These are phyloP conservation scores for Dactylorhiza incarnata DNA, from an alignment of 106 monocot species.

Conservation along the genomic window DNA sequence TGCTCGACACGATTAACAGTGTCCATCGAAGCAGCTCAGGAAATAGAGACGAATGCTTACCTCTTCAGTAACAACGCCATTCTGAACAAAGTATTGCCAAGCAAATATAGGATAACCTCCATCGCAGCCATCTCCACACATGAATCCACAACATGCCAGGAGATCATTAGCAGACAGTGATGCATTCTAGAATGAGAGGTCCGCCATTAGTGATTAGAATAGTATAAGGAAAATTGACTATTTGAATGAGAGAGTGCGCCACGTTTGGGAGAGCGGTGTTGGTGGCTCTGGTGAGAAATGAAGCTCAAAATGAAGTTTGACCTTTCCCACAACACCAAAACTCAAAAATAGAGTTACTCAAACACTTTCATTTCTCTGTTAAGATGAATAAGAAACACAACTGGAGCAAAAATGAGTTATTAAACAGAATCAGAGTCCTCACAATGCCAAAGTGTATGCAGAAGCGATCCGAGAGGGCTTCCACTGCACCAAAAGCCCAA, in stretches of 20 bases:
- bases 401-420: neutral
- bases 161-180: slow-evolving; percentile 90
- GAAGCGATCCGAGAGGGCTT: slow-evolving; percentile 80
- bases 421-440: neutral
- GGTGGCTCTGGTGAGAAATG: no score
- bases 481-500: slow-evolving; percentile 98
- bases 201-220: neutral
- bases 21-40: neutral
- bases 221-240: neutral
- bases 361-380: no score
- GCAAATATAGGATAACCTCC: slow-evolving; percentile 88
- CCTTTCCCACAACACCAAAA: no score
- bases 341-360: no score
- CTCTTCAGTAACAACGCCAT: slow-evolving; percentile 93
- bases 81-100: slow-evolving; percentile 80
- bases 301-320: no score
- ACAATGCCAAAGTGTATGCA: slow-evolving; percentile 84
- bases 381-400: no score
- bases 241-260: neutral
- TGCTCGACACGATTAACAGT: neutral
- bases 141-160: slow-evolving; percentile 80
- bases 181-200: slow-evolving; percentile 47
- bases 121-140: slow-evolving; percentile 99
- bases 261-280: no score
- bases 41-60: slow-evolving; percentile 20